These are phyloP conservation scores for Musa balbisiana DNA, from an alignment of 202 grass and related monocot species.

Conservation along the genomic window DNA sequence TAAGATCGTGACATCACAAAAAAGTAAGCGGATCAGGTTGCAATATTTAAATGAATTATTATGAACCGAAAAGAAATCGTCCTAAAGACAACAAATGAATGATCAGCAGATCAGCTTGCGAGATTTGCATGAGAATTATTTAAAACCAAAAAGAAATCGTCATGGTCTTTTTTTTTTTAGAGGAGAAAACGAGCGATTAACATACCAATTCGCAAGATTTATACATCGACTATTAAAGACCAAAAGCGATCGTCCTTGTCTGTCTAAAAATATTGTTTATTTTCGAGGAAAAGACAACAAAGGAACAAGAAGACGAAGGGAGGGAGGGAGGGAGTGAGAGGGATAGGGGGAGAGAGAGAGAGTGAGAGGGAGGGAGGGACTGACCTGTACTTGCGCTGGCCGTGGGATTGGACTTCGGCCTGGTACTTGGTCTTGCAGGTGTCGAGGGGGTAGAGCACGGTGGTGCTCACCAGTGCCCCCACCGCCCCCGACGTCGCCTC, in stretches of 20 bases:
- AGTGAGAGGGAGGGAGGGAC: neutral
- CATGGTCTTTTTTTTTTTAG: too few species aligned
- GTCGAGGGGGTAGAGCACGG: slow-evolving; percentile 86
- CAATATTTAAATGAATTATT: too few species aligned
- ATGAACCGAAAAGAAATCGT: too few species aligned
- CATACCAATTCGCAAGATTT: too few species aligned
- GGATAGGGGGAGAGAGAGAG: neutral
- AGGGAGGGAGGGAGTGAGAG: too few species aligned
- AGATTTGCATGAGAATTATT: too few species aligned
- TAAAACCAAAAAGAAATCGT: too few species aligned
- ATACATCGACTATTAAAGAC: neutral
- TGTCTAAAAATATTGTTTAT: neutral
- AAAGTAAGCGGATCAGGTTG: too few species aligned
- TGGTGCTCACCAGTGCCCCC: slow-evolving; percentile 80
- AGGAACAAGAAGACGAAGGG: neutral
- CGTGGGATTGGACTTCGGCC: slow-evolving; percentile 64
- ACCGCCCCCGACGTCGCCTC: slow-evolving; percentile 88
- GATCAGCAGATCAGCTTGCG: too few species aligned
- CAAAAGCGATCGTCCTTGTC: neutral
- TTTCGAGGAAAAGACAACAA: neutral
- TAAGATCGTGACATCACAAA: too few species aligned
- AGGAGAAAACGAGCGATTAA: too few species aligned
- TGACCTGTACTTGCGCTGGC: slow-evolving; percentile 68
- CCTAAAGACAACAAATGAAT: too few species aligned
- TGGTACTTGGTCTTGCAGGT: slow-evolving; percentile 96